Evolutionary conservation across 1,284 basidiomycete genomes (phyloP), one percentile per base, ranked within the genome.

Genomic region (Ceratobasidium theobromae): DNA sequence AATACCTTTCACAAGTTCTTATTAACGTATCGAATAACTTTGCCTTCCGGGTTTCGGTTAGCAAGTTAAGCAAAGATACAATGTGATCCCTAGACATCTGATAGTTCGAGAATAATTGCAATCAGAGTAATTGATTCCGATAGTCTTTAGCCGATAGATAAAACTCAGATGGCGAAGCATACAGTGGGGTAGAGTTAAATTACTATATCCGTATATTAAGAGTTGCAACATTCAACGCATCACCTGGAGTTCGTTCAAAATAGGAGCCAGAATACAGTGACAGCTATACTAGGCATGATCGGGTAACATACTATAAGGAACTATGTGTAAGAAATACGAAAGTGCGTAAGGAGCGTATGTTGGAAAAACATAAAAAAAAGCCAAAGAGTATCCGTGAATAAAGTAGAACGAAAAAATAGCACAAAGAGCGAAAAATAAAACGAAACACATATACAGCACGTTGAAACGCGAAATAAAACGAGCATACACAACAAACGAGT

Each of bases 401-500:
- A 18, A 18, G 16, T 43, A 43, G 16, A 4, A 38, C 8, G 40
- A 43, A 43, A 43, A n/a, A 43, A 43, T 43, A 43, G 14, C 40
- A 43, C 40, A 43, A 43, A 43, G 40, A 16, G 14, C 40, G 40
- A 43, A 43, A 43, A 43, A 14, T 3, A 43, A 43, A 18, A n/a
- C 3, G 27, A 25, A 48, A 23, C n/a, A 21, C 21, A 48, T 48
- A 27, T 48, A 48, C 45, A 48, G 12, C 35, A 38, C 6, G 35
- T 38, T 38, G 21, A 25, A 48, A 48, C 5, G 27, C 21, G 45
- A 25, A 48, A 23, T 48, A 48, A 48, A 48, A 48, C 3, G 45
- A 48, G 45, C 45, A 48, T 48, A 48, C 14, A 60, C 30, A 46
- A 60, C 27, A 60, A 49, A 32, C 27, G 46, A 38, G 57, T 27